Conservation (phyloP, 495 filamentous ascomycete genomes). For the Penicillium cinerascens region DNA sequence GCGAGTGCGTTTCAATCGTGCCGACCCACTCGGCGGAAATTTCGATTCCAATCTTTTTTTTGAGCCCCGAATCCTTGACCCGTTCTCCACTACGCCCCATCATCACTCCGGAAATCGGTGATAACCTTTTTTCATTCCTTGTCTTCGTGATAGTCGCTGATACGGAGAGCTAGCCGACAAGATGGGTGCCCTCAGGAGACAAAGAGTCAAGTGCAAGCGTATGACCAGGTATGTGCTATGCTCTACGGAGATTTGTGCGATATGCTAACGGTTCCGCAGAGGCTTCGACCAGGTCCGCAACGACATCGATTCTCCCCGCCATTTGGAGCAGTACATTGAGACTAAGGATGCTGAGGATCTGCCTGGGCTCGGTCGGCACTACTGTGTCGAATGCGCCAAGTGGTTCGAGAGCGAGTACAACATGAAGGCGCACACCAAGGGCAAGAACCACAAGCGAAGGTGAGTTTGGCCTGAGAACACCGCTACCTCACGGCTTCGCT, state of each 20-base stretch:
- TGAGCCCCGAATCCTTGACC: conserved; percentile 17
- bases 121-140: conserved; percentile 28
- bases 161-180: conserved; percentile 23
- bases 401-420: conserved; percentile 89
- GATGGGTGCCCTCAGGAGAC: conserved; percentile 53
- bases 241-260: neutral
- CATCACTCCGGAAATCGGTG: conserved; percentile 44
- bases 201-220: conserved; percentile 54
- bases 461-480: conserved; percentile 33
- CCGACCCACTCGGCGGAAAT: conserved; percentile 33
- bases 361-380: conserved; percentile 75
- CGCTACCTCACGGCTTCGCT: neutral
- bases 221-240: conserved; percentile 47
- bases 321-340: conserved; percentile 72
- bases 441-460: conserved; percentile 91
- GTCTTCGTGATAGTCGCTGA: conserved; percentile 5
- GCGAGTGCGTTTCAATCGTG: conserved; percentile 26
- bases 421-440: conserved; percentile 69
- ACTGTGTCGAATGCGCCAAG: conserved; percentile 93
- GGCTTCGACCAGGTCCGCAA: conserved; percentile 86
- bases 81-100: conserved; percentile 29
- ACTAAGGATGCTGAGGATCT: conserved; percentile 81
- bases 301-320: conserved; percentile 70
- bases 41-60: conserved; percentile 16
- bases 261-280: conserved; percentile 37